Evolutionary conservation across 352 stramenopile species (phyloP), one percentile per base, ranked within the genome.

Genomic region (Phytopythium oedochilum): DNA sequence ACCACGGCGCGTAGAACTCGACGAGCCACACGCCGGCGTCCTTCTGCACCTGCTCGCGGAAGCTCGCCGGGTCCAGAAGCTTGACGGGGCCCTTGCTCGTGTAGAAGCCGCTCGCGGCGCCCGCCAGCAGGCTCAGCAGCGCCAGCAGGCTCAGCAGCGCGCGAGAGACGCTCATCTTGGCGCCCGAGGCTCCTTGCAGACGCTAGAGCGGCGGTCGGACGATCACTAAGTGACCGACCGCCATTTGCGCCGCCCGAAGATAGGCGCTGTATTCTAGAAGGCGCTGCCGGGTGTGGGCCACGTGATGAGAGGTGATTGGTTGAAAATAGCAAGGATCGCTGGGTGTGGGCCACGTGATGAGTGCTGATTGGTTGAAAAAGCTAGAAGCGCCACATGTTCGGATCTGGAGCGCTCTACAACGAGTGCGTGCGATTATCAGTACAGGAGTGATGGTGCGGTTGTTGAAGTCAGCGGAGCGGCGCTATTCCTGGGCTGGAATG

Each of bases 1-100:
- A 98, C 92, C 92, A 98, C 39, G 93, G 93, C 47, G 94, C 94
- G 51, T 97, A 97, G 62, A 98, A 98, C 68, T 98, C 88, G 20
- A 98, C 89, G n/a, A 98, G 51, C 90, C 91, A 98, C 63, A 95
- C 73, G 15, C 81, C 80, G 6, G 73, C 70, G 67, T 88, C 80
- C 73, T 82, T 71, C 68, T 87, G 72, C 52, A 94, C 55, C 52
- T 76, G 58, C 52, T 92, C 79, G 14, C 78, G 73, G 44, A 94
- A 81, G 57, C 70, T 80, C 64, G 86, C 73, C 0, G 81, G 61
- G 53, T 94, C 84, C 42, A 94, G 66, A 32, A 88, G 35, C 61
- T 85, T 87, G 25, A 94, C 84, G 25, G 66, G 67, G 12, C 81
- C 83, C 23, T 75, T 79, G 59, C 60, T 80, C 50, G 65, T 71